Base-by-base conservation (phyloP, 345 rosid genomes). In the Pistacia vera region DNA sequence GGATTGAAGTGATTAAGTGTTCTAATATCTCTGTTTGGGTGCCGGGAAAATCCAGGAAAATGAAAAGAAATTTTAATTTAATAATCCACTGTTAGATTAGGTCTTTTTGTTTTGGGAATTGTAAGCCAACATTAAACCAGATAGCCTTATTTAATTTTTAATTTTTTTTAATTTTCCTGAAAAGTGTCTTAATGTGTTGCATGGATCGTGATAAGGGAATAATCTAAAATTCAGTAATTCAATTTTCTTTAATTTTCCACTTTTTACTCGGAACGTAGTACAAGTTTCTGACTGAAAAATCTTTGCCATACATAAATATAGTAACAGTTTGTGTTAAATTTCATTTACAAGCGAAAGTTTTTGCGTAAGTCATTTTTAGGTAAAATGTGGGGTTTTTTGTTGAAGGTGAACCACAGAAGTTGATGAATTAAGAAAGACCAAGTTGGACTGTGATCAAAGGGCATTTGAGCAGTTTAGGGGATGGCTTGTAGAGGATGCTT, bases 401-500 rank as follows among this genome's bases (percentile, higher is more conserved):
- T 82, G 66, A 66, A 83, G 88, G 86, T 80, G 55, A 22, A 70
- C 49, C 54, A 54, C 0, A 3, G 0, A 3, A 57, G 65, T 78
- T 81, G 84, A 79, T 86, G 88, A 77, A 80, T 57, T 78, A 75
- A 81, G 69, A 51, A 79, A 12, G 48, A 74, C 63, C 75, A 25
- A 58, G 38, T 72, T 56, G 66, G 74, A 48, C 8, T 41, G 65
- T 75, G 48, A 67, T 55, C n/a, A 25, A 28, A 16, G 35, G 75
- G 73, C 71, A 70, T 77, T 35, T 59, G 14, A 62, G 66, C 55
- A 68, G 58, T 75, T n/a, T 60, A 51, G 9, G 65, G 68, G 73
- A 96, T 96, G 99, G 91, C 97, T 70, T 92, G 94, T 83, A 89
- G 85, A 83, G 95, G 97, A 60, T 96, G 75, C 86, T 85, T 89